These are phyloP conservation scores for Prunus mongolica DNA, from an alignment of 306 rosid species.

Conservation along the genomic window DNA sequence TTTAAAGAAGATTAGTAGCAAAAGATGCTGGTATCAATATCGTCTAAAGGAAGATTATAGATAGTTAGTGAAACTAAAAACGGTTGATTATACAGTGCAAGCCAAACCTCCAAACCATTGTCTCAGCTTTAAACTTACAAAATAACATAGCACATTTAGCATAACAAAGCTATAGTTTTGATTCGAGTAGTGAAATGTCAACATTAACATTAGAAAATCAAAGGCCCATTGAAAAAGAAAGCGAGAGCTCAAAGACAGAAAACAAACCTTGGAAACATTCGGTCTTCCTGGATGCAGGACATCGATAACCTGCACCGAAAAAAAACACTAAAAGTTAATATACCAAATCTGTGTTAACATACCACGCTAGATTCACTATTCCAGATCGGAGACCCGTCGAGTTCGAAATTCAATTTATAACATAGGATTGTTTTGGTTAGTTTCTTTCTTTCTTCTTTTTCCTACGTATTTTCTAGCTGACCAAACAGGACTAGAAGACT, in stretches of 20 bases:
- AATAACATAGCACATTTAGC: not conserved
- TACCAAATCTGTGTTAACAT: not conserved
- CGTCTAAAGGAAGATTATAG: not conserved
- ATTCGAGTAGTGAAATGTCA: not conserved
- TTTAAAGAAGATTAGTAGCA: not conserved
- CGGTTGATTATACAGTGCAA: not conserved
- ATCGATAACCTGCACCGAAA: constrained; percentile 46
- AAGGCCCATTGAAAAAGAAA: not conserved
- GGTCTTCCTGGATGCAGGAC: constrained; percentile 83
- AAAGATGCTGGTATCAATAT: not conserved
- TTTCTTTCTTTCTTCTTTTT: not conserved
- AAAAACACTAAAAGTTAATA: not conserved
- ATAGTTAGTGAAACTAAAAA: not conserved
- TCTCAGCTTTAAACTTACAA: not conserved
- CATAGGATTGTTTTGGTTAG: not conserved
- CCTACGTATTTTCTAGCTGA: not conserved
- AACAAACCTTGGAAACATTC: constrained; percentile 70
- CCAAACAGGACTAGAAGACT: constrained; percentile 13
- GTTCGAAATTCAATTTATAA: not conserved
- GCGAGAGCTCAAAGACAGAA: not conserved
- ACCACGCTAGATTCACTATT: not conserved
- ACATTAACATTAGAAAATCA: not conserved
- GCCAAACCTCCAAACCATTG: not conserved
- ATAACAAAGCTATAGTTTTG: too few relatives aligned
- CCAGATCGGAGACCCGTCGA: not conserved